Evolutionary conservation across 2,329 filamentous ascomycete species (phyloP), one percentile per base, ranked within the genome.

Genomic region (Fusarium vanettenii): DNA sequence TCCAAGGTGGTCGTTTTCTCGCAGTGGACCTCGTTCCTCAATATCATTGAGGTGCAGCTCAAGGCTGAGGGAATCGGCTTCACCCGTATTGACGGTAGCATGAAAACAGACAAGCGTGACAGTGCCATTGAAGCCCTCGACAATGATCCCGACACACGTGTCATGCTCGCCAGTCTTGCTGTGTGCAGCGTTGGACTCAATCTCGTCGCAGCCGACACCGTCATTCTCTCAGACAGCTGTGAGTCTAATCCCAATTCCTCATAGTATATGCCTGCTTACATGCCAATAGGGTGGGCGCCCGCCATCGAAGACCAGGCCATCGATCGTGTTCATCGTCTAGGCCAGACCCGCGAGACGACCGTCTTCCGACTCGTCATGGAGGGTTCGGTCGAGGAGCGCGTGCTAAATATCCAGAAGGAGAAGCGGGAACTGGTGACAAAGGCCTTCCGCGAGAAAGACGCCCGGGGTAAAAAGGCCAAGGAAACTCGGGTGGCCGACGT

Each of bases 301-400:
- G 95, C 95, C 1, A 97, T 98, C 65, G 95, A 98, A 82, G 95
- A 97, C 76, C 95, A 98, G 81, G 95, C 95, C 5, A 89, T 97
- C 4, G 95, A 98, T 80, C 92, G 95, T 6, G 95, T 98, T 8
- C 94, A 98, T 80, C 89, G 95, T 1, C 87, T 98, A 0, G 95
- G 95, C 0, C 95, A 98, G 84, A 95, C 89, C 73, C 89, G 93
- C 41, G 89, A 92, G 70, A 95, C 93, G 0, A 95, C 91, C 1
- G 92, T 97, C 2, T 97, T 94, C 87, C 87, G 95, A 56, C 86
- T 98, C 11, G 90, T 98, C 2, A 93, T 97, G 85, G 93, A 97
- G 76, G 89, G 87, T 1, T 93, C 90, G 9, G 91, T 98, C 6
- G 95, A 98, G 81, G 93, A 97, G 81, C 87, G 91, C 1, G 95